Base-by-base conservation (phyloP, 2,329 filamentous ascomycete genomes). In the Clarireedia sp. region DNA sequence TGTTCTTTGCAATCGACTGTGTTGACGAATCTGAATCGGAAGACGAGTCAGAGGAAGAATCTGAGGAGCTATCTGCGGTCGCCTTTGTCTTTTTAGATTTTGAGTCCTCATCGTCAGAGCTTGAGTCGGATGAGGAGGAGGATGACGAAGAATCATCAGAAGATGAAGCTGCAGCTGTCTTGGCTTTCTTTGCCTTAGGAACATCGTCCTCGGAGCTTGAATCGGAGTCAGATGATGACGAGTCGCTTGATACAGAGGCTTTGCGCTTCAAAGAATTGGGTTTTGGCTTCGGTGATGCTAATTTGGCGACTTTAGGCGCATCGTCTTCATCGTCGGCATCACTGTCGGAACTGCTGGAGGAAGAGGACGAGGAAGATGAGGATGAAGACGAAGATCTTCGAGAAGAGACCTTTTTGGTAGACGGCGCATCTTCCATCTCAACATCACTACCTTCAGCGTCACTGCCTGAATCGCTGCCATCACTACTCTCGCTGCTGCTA, bases 191-290 rank as follows among this genome's bases (percentile, higher is more conserved):
- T 23, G 58, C 44, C 21, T 56, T 49, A 1, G 40, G 40, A 19
- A 38, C 49, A 21, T 58, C 57, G 41, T 61, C 59, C 14, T 64
- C 62, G 17, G 66, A 67, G 9, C 68, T 69, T 1, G 74, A 75
- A 49, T 62, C 56, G 9, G 66, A 66, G 33, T 63, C 60, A 17
- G 67, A 69, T 36, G 56, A 57, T n/a, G 58, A 58, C 6, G 56
- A 58, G 24, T 45, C 48, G 36, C 33, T 58, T 21, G 37, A 33
- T 17, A 56, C 70, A 29, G 72, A 70, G 7, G 79, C 79, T 72
- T 82, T 80, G 38, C 80, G 75, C 66, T 86, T 85, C 57, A 79
- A 66, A 2, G 71, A 71, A 29, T 78, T 77, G 50, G 64, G 59
- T 45, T 68, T 70, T 33, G 58, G 59, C 55, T 65, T 67, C 43